Conservation (phyloP, 495 filamentous ascomycete species). For the Amphirosellinia nigrospora region DNA sequence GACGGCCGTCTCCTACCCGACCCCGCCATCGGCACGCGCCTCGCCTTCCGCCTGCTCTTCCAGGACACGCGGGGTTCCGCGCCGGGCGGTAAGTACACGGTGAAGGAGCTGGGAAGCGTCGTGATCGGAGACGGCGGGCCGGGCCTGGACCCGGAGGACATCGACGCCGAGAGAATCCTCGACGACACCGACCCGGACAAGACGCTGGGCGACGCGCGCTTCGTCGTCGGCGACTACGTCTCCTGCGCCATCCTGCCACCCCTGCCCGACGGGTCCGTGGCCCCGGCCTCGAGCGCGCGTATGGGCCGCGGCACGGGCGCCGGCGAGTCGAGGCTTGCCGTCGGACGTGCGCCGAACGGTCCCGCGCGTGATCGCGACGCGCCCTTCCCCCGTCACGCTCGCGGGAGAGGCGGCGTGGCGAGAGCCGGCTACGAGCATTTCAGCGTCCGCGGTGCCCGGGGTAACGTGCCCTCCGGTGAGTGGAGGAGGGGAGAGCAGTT, state of each 20-base stretch:
- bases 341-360: slow-evolving; percentile 48
- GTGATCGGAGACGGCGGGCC: slow-evolving; percentile 69
- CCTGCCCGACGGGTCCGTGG: slow-evolving; percentile 73
- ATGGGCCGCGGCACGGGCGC: slow-evolving; percentile 45
- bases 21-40: slow-evolving; percentile 77
- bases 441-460: slow-evolving; percentile 30
- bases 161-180: slow-evolving; percentile 29
- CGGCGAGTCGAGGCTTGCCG: slow-evolving; percentile 41
- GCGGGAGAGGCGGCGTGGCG: slow-evolving; percentile 42
- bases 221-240: slow-evolving; percentile 89
- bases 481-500: slow-evolving; percentile 65
- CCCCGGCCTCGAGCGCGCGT: slow-evolving; percentile 54
- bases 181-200: slow-evolving; percentile 58
- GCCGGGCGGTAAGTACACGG: slow-evolving; percentile 62
- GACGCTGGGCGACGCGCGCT: slow-evolving; percentile 74
- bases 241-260: slow-evolving; percentile 81
- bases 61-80: slow-evolving; percentile 70
- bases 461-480: slow-evolving; percentile 57
- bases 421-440: slow-evolving; percentile 33
- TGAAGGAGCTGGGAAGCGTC: slow-evolving; percentile 82
- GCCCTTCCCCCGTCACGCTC: slow-evolving; percentile 30
- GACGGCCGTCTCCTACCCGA: slow-evolving; percentile 64
- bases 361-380: slow-evolving; percentile 38
- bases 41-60: slow-evolving; percentile 86
- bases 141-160: slow-evolving; percentile 45